Evolutionary conservation across 345 rosid species (phyloP).

Genomic region (Zanthoxylum bungeanum): DNA sequence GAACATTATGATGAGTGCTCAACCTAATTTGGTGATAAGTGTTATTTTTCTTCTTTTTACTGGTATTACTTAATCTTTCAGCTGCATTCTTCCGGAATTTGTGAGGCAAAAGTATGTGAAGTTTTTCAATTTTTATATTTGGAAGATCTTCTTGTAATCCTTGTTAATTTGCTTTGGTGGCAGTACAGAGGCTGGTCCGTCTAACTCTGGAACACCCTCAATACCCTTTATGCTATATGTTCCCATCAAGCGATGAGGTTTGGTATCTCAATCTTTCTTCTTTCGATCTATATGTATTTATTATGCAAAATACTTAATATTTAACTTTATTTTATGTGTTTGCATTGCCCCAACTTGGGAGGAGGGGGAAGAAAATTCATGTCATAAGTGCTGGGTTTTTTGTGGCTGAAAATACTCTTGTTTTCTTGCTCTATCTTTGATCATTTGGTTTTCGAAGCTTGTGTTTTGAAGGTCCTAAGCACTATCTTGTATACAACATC

Average conservation of each 20-base stretch:
- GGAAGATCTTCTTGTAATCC: slow-evolving; percentile 5
- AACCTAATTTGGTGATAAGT: neutral
- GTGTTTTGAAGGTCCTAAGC: too few species aligned
- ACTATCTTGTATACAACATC: neutral
- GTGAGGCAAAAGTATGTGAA: neutral
- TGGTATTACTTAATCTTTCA: neutral
- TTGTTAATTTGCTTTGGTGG: slow-evolving; percentile 40
- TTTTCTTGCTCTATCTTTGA: too few species aligned
- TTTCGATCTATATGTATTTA: neutral
- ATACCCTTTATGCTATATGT: slow-evolving; percentile 44
- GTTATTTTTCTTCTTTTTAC: neutral
- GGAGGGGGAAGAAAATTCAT: neutral
- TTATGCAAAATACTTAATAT: neutral
- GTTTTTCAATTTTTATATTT: neutral
- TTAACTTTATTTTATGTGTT: neutral
- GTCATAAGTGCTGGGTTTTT: neutral
- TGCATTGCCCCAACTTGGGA: neutral
- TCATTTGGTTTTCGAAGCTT: too few species aligned
- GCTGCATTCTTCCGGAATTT: neutral
- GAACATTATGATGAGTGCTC: neutral
- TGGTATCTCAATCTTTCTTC: slow-evolving; percentile 14
- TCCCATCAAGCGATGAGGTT: slow-evolving; percentile 68
- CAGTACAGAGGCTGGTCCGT: slow-evolving; percentile 72
- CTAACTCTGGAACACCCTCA: slow-evolving; percentile 56
- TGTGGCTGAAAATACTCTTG: neutral